Conservation (phyloP, 495 filamentous ascomycete genomes). For the Apiosordaria backusii region DNA sequence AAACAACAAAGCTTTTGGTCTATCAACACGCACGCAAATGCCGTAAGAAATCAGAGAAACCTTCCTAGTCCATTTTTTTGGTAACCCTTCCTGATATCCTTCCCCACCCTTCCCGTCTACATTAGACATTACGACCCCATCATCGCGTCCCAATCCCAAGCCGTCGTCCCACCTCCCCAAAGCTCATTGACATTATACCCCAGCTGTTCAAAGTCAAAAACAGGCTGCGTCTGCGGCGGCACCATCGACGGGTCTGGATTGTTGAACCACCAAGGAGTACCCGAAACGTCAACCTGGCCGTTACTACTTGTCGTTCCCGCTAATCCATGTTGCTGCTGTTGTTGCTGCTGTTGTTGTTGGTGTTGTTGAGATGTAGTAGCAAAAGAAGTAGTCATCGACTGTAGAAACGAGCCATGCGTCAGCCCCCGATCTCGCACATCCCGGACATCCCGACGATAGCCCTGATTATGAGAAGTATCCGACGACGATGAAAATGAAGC, state of each 20-base stretch:
- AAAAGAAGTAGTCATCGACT: constrained; percentile 32
- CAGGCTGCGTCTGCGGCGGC: constrained; percentile 24
- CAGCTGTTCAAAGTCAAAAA: constrained; percentile 29
- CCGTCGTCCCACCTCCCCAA: constrained; percentile 31
- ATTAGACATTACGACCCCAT: background rate
- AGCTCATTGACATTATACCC: constrained; percentile 35
- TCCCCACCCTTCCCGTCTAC: background rate
- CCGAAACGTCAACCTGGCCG: constrained; percentile 24
- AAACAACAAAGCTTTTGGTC: background rate
- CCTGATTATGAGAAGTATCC: background rate
- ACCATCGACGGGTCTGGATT: constrained; percentile 24
- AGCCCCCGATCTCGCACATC: background rate
- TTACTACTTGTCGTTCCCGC: background rate
- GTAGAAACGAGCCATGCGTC: background rate
- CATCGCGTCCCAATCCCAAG: constrained; percentile 21
- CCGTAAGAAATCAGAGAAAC: background rate
- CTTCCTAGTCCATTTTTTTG: background rate
- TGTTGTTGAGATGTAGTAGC: constrained; percentile 3
- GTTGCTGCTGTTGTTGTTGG: background rate
- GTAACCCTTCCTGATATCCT: background rate
- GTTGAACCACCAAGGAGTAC: constrained; percentile 32
- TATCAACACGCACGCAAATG: background rate
- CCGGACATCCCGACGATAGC: background rate
- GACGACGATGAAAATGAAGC: background rate
- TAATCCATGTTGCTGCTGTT: background rate